A percentile compares a stretch with the other conserved stretches of the same genome.
Evolutionary conservation across 208 protist species (phyloP).

Genomic region (Leishmania arabica): DNA sequence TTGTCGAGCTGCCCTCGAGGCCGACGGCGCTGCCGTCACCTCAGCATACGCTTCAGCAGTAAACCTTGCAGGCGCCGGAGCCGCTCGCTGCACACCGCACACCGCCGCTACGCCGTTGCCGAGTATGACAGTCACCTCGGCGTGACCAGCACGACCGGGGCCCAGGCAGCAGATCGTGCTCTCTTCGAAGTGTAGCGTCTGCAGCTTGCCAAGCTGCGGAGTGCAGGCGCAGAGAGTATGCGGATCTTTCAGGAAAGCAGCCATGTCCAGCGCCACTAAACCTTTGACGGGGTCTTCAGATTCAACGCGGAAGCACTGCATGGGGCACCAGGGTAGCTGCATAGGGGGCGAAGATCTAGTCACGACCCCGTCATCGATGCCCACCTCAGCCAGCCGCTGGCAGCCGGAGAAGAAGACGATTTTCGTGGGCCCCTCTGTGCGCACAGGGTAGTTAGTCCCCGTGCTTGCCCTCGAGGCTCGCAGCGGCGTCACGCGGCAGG

Average conservation of each 20-base stretch:
- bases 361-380: conserved; percentile 17
- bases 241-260: conserved; percentile 26
- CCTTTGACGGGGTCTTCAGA: not conserved
- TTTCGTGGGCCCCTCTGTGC: conserved; percentile 11
- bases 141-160: conserved; percentile 33
- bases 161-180: conserved; percentile 40
- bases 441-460: conserved; percentile 8
- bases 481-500: conserved; percentile 40
- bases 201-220: conserved; percentile 33
- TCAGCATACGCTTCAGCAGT: not conserved
- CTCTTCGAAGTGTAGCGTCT: conserved; percentile 42
- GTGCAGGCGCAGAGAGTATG: conserved; percentile 38
- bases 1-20: conserved; percentile 4
- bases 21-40: not conserved
- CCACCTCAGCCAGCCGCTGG: conserved; percentile 46
- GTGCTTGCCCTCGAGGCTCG: conserved; percentile 17
- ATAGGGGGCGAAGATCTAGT: not conserved
- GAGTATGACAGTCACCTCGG: conserved; percentile 64
- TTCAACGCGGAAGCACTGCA: conserved; percentile 38
- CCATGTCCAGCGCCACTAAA: conserved; percentile 25
- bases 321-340: conserved; percentile 13
- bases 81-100: conserved; percentile 28
- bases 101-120: conserved; percentile 49
- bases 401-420: conserved; percentile 63
- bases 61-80: not conserved